A percentile compares a stretch with the other conserved stretches of the same genome.
phyloP scores from a whole-genome alignment of 148 eudicot species.

The Arctostaphylos glauca region DNA sequence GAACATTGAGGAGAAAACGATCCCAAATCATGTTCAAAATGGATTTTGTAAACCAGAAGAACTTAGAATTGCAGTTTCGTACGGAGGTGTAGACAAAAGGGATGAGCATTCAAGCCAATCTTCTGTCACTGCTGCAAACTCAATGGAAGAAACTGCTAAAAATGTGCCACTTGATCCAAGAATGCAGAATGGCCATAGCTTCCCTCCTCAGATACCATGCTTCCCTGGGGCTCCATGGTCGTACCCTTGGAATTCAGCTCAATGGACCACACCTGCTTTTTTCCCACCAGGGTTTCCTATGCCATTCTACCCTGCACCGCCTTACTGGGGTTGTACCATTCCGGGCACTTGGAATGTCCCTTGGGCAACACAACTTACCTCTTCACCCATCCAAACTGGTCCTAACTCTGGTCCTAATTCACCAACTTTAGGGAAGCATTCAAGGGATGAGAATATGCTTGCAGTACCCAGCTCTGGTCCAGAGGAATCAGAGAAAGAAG shows the following conservation, averaged over 20 bases:
- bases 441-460: constrained; percentile 43
- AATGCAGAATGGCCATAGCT: constrained; percentile 23
- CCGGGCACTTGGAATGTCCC: constrained; percentile 51
- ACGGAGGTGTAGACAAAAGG: constrained; percentile 20
- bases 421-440: constrained; percentile 61
- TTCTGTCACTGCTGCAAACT: constrained; percentile 19
- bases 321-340: constrained; percentile 48
- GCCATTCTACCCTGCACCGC: constrained; percentile 44
- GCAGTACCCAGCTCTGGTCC: constrained; percentile 18
- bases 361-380: constrained; percentile 33
- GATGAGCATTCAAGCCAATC: constrained; percentile 35
- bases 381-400: constrained; percentile 18
- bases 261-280: constrained; percentile 34
- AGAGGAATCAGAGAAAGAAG: constrained; percentile 22
- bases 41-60: constrained; percentile 33
- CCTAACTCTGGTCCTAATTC: constrained; percentile 45
- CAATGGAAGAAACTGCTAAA: constrained; percentile 22
- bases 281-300: constrained; percentile 43
- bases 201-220: constrained; percentile 36
- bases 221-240: constrained; percentile 51
- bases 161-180: constrained; percentile 19
- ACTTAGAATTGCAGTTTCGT: constrained; percentile 15
- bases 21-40: constrained; percentile 22
- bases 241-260: constrained; percentile 41
- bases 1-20: constrained; percentile 39